These are phyloP conservation scores for Iris pallida DNA, from an alignment of 116 monocot genomes.

Conservation along the genomic window DNA sequence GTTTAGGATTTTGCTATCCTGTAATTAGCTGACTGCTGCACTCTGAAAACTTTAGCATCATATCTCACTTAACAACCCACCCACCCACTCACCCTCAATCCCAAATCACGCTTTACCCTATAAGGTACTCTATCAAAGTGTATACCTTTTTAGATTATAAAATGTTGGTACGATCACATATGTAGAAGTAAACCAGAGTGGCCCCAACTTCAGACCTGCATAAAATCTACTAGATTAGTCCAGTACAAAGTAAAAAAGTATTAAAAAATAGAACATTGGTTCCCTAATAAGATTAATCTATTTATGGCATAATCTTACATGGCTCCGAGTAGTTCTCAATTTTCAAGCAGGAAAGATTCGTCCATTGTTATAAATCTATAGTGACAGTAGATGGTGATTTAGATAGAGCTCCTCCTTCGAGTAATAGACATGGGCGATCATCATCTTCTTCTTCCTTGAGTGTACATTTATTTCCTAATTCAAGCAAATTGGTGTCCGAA, in stretches of 20 bases:
- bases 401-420: constrained; percentile 69
- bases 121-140: not conserved
- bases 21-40: too few relatives aligned
- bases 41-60: too few relatives aligned
- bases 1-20: too few relatives aligned
- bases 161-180: constrained; percentile 86
- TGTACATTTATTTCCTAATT: constrained; percentile 56
- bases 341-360: constrained; percentile 81
- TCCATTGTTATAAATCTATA: constrained; percentile 91
- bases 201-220: constrained; percentile 87
- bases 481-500: constrained; percentile 78
- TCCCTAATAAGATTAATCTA: too few relatives aligned
- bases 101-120: too few relatives aligned
- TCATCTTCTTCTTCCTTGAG: constrained; percentile 70
- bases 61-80: too few relatives aligned
- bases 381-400: constrained; percentile 50
- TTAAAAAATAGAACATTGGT: constrained; percentile 3
- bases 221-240: not conserved
- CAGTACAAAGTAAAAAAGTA: not conserved
- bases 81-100: too few relatives aligned
- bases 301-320: constrained; percentile 41
- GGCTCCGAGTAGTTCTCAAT: constrained; percentile 59
- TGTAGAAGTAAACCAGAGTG: constrained; percentile 71
- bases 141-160: constrained; percentile 75
- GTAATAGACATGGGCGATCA: constrained; percentile 45